Percentiles rank a stretch among this genome's conserved stretches.
Conservation (phyloP, 805 yeast species). For the Cyberlindnera saturnus region DNA sequence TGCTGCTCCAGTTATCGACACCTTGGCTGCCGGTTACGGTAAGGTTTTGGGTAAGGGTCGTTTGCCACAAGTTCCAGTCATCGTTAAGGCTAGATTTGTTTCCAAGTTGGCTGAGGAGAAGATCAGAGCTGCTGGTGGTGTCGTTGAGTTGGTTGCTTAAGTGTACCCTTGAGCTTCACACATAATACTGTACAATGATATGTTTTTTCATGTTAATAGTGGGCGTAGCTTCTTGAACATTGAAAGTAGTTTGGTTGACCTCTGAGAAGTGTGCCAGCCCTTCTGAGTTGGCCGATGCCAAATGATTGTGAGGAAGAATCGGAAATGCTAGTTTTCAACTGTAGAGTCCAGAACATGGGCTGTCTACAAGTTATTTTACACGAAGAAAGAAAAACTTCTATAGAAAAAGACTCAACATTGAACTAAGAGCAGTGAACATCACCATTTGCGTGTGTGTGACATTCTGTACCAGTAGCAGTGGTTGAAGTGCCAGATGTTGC, state of each 20-base stretch:
- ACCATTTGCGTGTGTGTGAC: constrained; percentile 18
- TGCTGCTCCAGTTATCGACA: constrained; percentile 98
- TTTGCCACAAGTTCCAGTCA: constrained; percentile 96
- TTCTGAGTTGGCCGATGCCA: too few species aligned
- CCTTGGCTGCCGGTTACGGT: constrained; percentile 99
- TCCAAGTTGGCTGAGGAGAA: constrained; percentile 99
- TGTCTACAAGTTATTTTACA: too few species aligned
- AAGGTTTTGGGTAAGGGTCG: constrained; percentile 99
- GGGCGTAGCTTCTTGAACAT: not conserved
- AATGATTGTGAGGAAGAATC: too few species aligned
- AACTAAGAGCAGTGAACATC: constrained; percentile 13
- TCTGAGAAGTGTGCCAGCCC: not conserved
- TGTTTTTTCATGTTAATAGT: constrained; percentile 2
- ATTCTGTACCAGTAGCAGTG: constrained; percentile 11
- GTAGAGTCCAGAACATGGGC: too few species aligned
- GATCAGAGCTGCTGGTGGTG: constrained; percentile 99
- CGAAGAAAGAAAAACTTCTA: too few species aligned
- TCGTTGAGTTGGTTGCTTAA: constrained; percentile 98
- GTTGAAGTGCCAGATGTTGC: constrained; percentile 2
- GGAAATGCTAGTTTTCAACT: too few species aligned
- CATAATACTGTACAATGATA: constrained; percentile 4
- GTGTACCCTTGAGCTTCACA: constrained; percentile 3
- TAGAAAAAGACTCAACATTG: not conserved
- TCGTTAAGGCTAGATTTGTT: constrained; percentile 99
- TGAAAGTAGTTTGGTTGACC: not conserved